Evolutionary conservation across 1,284 basidiomycete species (phyloP).

Genomic region (Pascua guehoae): DNA sequence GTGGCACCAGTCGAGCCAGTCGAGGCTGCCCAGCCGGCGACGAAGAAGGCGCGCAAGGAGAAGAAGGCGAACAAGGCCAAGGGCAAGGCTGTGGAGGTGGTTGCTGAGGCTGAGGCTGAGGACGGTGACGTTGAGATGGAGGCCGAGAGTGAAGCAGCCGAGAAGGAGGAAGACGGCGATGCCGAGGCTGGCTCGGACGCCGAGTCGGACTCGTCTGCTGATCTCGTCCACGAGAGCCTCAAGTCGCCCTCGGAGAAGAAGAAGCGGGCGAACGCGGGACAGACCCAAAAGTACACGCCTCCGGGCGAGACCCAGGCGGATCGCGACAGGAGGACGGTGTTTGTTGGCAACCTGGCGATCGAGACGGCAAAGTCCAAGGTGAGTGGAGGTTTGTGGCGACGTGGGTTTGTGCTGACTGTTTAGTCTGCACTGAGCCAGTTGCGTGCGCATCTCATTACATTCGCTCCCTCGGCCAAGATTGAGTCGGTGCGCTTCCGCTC

Average conservation of each 20-base stretch:
- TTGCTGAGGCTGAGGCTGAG: constrained; percentile 19
- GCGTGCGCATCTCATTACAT: constrained; percentile 61
- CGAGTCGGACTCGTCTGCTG: constrained; percentile 20
- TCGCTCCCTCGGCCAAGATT: constrained; percentile 66
- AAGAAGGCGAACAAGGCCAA: constrained; percentile 9
- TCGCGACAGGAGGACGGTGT: constrained; percentile 77
- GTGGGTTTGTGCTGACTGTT: no score
- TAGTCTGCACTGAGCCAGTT: constrained; percentile 4
- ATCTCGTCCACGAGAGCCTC: constrained; percentile 49
- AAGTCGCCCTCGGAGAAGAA: constrained; percentile 15
- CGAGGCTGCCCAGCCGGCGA: constrained; percentile 9
- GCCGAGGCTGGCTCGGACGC: constrained; percentile 18
- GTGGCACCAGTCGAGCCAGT: no score
- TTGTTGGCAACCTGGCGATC: constrained; percentile 85
- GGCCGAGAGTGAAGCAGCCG: constrained; percentile 19
- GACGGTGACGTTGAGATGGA: constrained; percentile 20
- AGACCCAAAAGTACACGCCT: constrained; percentile 54
- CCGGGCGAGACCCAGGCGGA: constrained; percentile 64
- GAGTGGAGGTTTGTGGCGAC: constrained; percentile 17
- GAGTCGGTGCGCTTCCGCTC: constrained; percentile 90
- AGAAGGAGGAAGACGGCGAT: constrained; percentile 14
- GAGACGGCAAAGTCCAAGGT: constrained; percentile 65
- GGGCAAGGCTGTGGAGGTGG: constrained; percentile 15
- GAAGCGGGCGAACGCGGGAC: constrained; percentile 22
- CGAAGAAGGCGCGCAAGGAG: constrained; percentile 7